Evolutionary conservation across 2,329 filamentous ascomycete genomes (phyloP), one percentile per base, ranked within the genome.

Genomic region (Coniochaeta sp.): DNA sequence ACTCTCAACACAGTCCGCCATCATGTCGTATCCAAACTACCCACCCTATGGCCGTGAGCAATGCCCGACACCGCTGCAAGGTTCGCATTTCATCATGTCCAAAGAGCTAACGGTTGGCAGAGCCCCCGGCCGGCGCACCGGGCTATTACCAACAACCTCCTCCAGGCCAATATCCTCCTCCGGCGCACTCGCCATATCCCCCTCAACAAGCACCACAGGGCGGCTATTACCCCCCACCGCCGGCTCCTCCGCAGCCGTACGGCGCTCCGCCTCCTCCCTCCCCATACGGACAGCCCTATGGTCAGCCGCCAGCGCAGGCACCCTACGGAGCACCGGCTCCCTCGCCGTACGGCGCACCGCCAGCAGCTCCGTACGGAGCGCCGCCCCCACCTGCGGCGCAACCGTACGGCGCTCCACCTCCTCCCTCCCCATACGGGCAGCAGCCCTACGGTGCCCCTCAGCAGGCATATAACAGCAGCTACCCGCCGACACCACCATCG

Each of bases 401-500:
- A 52, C 65, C 62, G 44, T 72, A 68, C 60, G 73, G 73, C 42
- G 71, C 72, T 22, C 73, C 75, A 12, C 73, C 70, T 44, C 73
- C 74, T 3, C 73, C 71, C n/a, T n/a, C n/a, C n/a, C n/a, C n/a
- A n/a, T n/a, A n/a, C n/a, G n/a, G n/a, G n/a, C n/a, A n/a, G 30
- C 73, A 68, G 54, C 67, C 67, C 10, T 75, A 74, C 60, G 71
- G 70, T 28, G 68, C 68, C 9, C 69, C 71, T n/a, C n/a, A n/a
- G 4, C 67, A 72, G 32, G 62, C 58, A 10, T 56, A 55, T 34
- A 71, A 71, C 58, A 68, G 67, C 58, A 68, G 67, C 22, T 68
- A 68, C 26, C 69, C 82, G 47, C 84, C 88, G 12, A 85, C 87
- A 1, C 81, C 83, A 12, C 84, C 90, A 0, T 89, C 89, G 0